phyloP scores from a whole-genome alignment of 2,329 filamentous ascomycete genomes.

The Cercospora sp. region DNA sequence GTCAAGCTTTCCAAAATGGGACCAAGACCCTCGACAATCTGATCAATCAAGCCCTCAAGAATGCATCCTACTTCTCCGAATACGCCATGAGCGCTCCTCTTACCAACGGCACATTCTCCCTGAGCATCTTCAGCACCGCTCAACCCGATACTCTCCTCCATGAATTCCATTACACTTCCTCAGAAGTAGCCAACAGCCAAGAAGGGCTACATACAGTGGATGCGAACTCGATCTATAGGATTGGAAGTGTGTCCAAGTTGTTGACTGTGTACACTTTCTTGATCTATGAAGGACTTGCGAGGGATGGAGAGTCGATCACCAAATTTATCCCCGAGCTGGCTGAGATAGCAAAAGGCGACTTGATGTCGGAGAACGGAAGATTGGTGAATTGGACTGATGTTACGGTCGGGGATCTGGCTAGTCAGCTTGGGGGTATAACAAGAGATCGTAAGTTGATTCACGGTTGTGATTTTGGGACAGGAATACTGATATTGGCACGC shows the following conservation, averaged over 20 bases:
- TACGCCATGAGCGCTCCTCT: neutral
- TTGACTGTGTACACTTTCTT: neutral
- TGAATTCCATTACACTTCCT: neutral
- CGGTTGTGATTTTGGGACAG: accelerated
- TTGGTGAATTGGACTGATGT: neutral
- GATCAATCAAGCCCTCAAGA: neutral
- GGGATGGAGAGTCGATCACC: neutral
- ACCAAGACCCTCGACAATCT: neutral
- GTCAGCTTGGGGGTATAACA: neutral
- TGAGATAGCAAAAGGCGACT: neutral
- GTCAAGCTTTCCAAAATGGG: neutral
- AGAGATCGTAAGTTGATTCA: neutral
- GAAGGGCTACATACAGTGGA: neutral
- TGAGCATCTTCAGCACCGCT: neutral
- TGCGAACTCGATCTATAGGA: neutral
- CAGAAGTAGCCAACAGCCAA: neutral
- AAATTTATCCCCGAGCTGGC: neutral
- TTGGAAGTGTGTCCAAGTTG: neutral
- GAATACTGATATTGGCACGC: neutral
- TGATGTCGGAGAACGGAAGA: neutral
- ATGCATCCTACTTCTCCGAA: neutral
- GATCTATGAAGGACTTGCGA: neutral
- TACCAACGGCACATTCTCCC: neutral
- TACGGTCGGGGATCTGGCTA: neutral
- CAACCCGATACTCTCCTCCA: neutral